Base-by-base conservation (phyloP, 1,284 basidiomycete genomes). In the Thecaphora frezii region DNA sequence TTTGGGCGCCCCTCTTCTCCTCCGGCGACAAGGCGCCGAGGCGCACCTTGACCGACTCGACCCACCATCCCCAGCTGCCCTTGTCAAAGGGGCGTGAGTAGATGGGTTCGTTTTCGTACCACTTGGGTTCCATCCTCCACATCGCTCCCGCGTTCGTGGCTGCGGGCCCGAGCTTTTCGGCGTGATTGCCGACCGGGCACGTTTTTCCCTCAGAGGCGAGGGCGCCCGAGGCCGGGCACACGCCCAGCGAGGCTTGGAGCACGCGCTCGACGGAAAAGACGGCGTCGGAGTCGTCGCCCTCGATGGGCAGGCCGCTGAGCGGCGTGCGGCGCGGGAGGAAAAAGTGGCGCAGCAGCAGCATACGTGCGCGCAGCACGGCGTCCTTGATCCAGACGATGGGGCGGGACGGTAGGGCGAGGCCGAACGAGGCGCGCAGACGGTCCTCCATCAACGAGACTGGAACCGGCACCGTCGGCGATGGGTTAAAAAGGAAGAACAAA, bases 61-160 rank as follows among this genome's bases (percentile, higher is more conserved):
- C 19, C 18, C 23, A 25, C 59, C 66, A 65, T 0, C 46, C 49
- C 1, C 28, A 22, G 13, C 58, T 52, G n/a, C 51, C 22, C 4
- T 28, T 44, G 2, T 40, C 13, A 38, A 36, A 51, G n/a, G 57
- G 37, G 3, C 59, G 54, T 19, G 67, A 41, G 44, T 66, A 66
- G 24, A 56, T 39, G 1, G 63, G 64, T 16, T 69, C 61, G 44
- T 62, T 66, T 12, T 66, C 59, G 51, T 65, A 68, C 58, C 59
- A 69, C 14, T 39, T 28, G 41, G 55, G 37, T 39, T 59, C 57
- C 66, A 60, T 65, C 19, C 61, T 24, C 54, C 58, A 65, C 2
- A 57, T 19, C 47, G 54, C 56, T 1, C 41, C 40, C 5, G 23
- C 19, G 3, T 49, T 39, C 2, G 33, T 18, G 10, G 36, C 4